Percentiles rank a stretch among this genome's conserved stretches.
Conservation (phyloP, 78 protist genomes). For the Dictyostelium intermedium region DNA sequence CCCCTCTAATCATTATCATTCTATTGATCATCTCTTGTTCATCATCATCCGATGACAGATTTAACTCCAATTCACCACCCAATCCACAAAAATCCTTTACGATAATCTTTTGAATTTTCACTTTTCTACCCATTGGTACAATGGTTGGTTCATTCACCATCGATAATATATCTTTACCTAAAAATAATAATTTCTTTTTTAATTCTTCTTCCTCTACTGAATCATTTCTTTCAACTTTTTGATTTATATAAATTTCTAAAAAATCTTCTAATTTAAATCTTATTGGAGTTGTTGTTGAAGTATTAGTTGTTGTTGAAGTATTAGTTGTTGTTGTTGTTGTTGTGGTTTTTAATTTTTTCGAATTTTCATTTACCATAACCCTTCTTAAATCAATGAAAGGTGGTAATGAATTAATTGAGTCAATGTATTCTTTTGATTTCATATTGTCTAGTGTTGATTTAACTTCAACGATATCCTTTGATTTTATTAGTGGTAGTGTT, state of each 20-base stretch:
- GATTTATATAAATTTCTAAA: conserved; percentile 24
- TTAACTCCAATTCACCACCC: background rate
- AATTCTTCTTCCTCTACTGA: background rate
- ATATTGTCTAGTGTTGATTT: conserved; percentile 31
- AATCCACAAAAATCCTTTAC: conserved; percentile 29
- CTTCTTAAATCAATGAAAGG: conserved; percentile 27
- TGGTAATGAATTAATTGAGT: conserved; percentile 20
- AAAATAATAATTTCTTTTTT: background rate
- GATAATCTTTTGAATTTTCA: background rate
- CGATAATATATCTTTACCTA: conserved; percentile 16
- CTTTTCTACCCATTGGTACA: conserved; percentile 69
- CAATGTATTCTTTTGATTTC: conserved; percentile 20
- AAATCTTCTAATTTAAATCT: conserved; percentile 45
- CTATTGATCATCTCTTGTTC: background rate
- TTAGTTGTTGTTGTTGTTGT: background rate
- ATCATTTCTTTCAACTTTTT: background rate
- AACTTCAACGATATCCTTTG: conserved; percentile 43
- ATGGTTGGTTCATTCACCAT: conserved; percentile 17
- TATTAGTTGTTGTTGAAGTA: background rate
- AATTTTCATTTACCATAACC: conserved; percentile 7
- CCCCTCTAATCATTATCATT: conserved; percentile 51
- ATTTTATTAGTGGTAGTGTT: background rate
- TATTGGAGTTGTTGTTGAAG: background rate
- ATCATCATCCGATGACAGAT: background rate
- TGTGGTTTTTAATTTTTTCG: background rate